A percentile compares a stretch with the other conserved stretches of the same genome.
These are phyloP conservation scores for Exserohilum turcica DNA, from an alignment of 2,329 filamentous ascomycete species.

Conservation along the genomic window DNA sequence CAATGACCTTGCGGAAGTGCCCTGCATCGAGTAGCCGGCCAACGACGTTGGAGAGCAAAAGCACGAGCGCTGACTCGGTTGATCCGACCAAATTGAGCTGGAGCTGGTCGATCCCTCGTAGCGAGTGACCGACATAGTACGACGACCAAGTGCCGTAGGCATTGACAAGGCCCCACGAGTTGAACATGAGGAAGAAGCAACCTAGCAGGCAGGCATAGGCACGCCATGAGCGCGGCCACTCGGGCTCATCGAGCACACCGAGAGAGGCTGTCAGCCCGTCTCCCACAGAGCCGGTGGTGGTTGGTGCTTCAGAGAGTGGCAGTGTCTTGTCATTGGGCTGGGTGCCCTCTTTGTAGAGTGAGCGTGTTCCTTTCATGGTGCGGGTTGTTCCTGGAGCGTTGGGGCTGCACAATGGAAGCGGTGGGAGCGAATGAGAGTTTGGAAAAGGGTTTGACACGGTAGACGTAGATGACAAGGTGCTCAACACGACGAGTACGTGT, in stretches of 20 bases:
- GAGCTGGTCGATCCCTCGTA: conserved; percentile 49
- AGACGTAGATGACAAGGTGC: conserved; percentile 15
- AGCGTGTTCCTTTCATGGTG: conserved; percentile 20
- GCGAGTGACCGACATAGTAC: conserved; percentile 54
- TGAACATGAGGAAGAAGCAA: conserved; percentile 59
- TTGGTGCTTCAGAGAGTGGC: conserved; percentile 32
- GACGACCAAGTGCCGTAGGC: conserved; percentile 58
- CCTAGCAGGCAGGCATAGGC: conserved; percentile 53
- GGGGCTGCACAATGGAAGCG: neutral
- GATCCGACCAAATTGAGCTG: conserved; percentile 56
- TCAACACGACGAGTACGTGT: conserved; percentile 24
- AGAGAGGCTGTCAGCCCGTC: conserved; percentile 22
- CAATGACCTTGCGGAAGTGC: conserved; percentile 48
- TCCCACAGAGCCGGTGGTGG: conserved; percentile 32
- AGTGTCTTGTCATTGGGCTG: conserved; percentile 28
- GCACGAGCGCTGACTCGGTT: conserved; percentile 55
- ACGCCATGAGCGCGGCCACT: conserved; percentile 54
- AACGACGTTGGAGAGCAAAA: conserved; percentile 53
- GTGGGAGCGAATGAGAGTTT: conserved; percentile 14
- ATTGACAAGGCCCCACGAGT: conserved; percentile 56
- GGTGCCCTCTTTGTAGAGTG: conserved; percentile 25
- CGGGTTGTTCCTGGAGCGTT: conserved; percentile 13
- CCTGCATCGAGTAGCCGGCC: conserved; percentile 57
- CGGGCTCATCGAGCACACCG: conserved; percentile 36
- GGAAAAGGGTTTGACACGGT: conserved; percentile 14